These are phyloP conservation scores for Vanrija sp. DNA, from an alignment of 1,284 basidiomycete genomes.

Conservation along the genomic window DNA sequence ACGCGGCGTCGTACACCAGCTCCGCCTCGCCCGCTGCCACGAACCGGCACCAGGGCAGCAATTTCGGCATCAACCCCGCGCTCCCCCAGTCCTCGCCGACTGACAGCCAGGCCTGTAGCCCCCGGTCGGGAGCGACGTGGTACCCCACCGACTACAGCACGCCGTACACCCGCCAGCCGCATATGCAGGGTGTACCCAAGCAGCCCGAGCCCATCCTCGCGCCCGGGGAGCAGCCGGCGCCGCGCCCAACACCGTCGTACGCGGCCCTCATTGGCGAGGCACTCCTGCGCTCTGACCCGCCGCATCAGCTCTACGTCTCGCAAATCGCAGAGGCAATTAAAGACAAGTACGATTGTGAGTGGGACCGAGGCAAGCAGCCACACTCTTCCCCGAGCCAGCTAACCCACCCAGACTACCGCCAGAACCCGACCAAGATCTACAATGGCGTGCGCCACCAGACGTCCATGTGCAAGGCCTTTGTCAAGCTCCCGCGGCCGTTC, in stretches of 20 bases:
- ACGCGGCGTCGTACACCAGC: conserved; percentile 5
- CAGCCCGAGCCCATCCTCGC: conserved; percentile 41
- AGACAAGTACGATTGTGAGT: conserved; percentile 44
- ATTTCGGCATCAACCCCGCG: not conserved
- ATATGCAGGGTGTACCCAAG: not conserved
- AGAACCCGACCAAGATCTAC: conserved; percentile 49
- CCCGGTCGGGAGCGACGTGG: too few relatives aligned
- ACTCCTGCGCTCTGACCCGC: conserved; percentile 34
- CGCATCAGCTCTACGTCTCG: conserved; percentile 46
- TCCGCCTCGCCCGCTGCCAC: conserved; percentile 9
- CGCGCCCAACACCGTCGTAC: conserved; percentile 42
- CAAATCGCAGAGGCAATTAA: conserved; percentile 48
- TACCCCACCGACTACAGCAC: not conserved
- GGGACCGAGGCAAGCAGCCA: not conserved
- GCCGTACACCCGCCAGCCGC: conserved; percentile 11
- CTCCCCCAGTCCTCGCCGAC: not conserved
- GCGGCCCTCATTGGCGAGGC: conserved; percentile 48
- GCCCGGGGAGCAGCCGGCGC: conserved; percentile 38
- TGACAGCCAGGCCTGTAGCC: not conserved
- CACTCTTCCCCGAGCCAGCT: not conserved
- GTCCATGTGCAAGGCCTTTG: conserved; percentile 48
- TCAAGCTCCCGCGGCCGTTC: conserved; percentile 46
- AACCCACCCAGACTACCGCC: conserved; percentile 41
- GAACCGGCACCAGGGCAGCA: conserved; percentile 3
- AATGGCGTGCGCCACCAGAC: conserved; percentile 50